phyloP scores from a whole-genome alignment of 495 filamentous ascomycete genomes.

The Hypomontagnella monticulosa region DNA sequence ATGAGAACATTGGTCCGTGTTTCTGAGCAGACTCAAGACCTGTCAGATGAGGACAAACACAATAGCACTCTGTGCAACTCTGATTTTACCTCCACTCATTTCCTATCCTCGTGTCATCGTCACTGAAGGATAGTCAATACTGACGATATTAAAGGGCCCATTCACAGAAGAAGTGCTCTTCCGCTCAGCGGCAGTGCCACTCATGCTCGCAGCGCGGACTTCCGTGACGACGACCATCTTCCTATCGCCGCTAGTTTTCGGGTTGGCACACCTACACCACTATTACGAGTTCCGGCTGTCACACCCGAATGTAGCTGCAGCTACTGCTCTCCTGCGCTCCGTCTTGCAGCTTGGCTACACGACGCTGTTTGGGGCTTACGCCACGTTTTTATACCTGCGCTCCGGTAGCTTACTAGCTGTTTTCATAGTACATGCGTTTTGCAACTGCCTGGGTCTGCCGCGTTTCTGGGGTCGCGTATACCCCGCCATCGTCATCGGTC shows the following conservation, averaged over 20 bases:
- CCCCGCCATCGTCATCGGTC: slow-evolving; percentile 36
- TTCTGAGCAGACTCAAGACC: slow-evolving; percentile 98
- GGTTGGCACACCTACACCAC: slow-evolving; percentile 94
- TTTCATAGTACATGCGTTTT: slow-evolving; percentile 84
- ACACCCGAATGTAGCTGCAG: slow-evolving; percentile 72
- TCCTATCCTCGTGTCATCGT: neutral
- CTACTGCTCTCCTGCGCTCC: slow-evolving; percentile 69
- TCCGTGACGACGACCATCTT: slow-evolving; percentile 72
- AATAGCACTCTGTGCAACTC: slow-evolving; percentile 81
- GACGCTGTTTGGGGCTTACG: slow-evolving; percentile 91
- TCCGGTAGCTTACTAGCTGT: slow-evolving; percentile 81
- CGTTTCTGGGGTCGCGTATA: slow-evolving; percentile 82
- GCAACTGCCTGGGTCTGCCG: slow-evolving; percentile 93
- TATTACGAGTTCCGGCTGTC: slow-evolving; percentile 92
- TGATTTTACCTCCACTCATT: slow-evolving; percentile 60
- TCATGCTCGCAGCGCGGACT: slow-evolving; percentile 78
- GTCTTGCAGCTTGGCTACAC: slow-evolving; percentile 92
- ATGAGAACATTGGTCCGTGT: slow-evolving; percentile 97
- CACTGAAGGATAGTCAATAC: neutral
- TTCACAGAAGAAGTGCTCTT: slow-evolving; percentile 94
- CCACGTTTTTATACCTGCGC: slow-evolving; percentile 87
- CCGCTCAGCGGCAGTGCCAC: slow-evolving; percentile 81
- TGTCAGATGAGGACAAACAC: slow-evolving; percentile 84
- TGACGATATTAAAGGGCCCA: slow-evolving; percentile 68
- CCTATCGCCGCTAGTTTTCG: slow-evolving; percentile 87